Percentiles rank a stretch among this genome's conserved stretches.
Evolutionary conservation across 208 protist species (phyloP).

Genomic region (Acanthamoeba quina): DNA sequence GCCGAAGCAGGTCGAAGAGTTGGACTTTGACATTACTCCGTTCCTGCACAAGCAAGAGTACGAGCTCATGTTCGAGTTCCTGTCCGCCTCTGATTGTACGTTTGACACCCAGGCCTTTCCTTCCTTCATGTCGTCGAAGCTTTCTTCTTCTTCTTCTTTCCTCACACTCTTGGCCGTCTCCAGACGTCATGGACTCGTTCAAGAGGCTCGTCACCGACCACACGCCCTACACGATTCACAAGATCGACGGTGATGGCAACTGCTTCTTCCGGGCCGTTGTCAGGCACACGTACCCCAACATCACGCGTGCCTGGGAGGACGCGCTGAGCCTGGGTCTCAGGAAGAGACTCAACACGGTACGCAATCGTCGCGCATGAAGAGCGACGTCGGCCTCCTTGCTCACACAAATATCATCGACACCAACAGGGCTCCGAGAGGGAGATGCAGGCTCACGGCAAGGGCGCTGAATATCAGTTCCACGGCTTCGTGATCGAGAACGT

Average conservation of each 20-base stretch:
- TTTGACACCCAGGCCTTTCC: too few species aligned
- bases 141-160: background rate
- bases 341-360: constrained; percentile 34
- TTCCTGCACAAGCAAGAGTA: constrained; percentile 56
- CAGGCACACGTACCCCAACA: constrained; percentile 29
- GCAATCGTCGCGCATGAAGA: background rate
- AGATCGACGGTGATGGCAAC: constrained; percentile 65
- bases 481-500: constrained; percentile 70
- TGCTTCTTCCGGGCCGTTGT: constrained; percentile 62
- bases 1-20: background rate
- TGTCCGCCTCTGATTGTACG: constrained; percentile 57
- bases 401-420: too few species aligned
- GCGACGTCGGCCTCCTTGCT: background rate
- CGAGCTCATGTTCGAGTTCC: constrained; percentile 51
- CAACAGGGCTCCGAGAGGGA: constrained; percentile 11
- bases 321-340: constrained; percentile 36
- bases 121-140: background rate
- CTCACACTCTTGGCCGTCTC: background rate
- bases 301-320: constrained; percentile 52
- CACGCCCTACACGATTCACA: constrained; percentile 4
- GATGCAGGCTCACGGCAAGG: constrained; percentile 25
- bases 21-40: constrained; percentile 8
- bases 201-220: constrained; percentile 36
- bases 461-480: constrained; percentile 29
- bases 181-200: constrained; percentile 66